Percentiles rank a stretch among this genome's conserved stretches.
Conservation (phyloP, 805 yeast genomes). For the Metschnikowia reukaufii region DNA sequence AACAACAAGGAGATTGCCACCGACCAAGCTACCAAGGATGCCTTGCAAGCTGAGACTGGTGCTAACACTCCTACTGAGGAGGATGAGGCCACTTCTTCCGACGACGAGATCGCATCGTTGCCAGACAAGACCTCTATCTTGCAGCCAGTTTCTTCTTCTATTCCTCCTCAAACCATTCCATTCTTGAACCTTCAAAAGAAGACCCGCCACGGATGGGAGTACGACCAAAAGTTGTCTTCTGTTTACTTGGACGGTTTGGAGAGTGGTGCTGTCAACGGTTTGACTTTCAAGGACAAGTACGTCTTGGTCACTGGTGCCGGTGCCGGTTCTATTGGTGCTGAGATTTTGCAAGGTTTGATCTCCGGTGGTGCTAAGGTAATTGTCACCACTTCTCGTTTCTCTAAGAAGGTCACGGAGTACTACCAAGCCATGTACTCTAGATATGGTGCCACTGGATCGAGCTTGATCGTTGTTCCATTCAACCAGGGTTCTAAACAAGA, state of each 20-base stretch:
- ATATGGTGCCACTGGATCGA: constrained; percentile 89
- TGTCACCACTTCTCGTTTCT: constrained; percentile 94
- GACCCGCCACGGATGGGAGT: constrained; percentile 76
- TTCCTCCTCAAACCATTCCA: constrained; percentile 86
- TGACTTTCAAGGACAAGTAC: constrained; percentile 82
- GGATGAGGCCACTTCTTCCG: constrained; percentile 38
- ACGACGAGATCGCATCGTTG: constrained; percentile 85
- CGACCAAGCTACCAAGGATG: constrained; percentile 57
- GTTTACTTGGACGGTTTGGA: constrained; percentile 87
- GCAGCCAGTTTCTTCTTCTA: constrained; percentile 69
- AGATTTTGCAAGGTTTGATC: constrained; percentile 87
- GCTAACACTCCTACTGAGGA: constrained; percentile 44
- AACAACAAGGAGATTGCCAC: constrained; percentile 70
- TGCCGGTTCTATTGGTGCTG: constrained; percentile 98
- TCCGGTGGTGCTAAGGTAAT: constrained; percentile 98
- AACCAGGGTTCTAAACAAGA: constrained; percentile 97
- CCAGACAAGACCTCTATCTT: constrained; percentile 67
- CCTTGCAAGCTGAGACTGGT: constrained; percentile 43
- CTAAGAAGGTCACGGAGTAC: constrained; percentile 91
- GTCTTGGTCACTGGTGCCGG: constrained; percentile 98
- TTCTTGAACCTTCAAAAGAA: constrained; percentile 90
- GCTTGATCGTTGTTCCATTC: constrained; percentile 95
- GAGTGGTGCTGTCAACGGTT: constrained; percentile 91
- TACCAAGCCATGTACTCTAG: constrained; percentile 92
- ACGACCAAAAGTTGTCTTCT: constrained; percentile 76